Evolutionary conservation across 768 basidiomycete species (phyloP).

Genomic region (Macrolepiota fuliginosa): DNA sequence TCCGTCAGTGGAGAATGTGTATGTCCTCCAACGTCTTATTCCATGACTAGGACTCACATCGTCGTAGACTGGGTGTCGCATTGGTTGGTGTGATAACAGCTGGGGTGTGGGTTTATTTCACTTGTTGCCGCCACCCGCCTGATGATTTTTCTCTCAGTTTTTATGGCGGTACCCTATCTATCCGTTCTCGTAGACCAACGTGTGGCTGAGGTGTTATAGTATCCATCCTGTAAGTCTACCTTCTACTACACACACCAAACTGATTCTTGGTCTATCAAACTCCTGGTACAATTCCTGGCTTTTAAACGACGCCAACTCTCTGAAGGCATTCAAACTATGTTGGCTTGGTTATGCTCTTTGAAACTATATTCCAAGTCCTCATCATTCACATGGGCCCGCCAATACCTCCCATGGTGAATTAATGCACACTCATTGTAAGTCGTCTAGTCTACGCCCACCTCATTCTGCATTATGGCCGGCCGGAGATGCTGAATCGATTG

Average conservation of each 20-base stretch:
- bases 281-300: conserved; percentile 33
- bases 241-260: conserved; percentile 52
- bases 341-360: conserved; percentile 42
- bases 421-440: not conserved
- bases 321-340: conserved; percentile 33
- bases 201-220: conserved; percentile 30
- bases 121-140: not conserved
- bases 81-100: conserved; percentile 49
- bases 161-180: conserved; percentile 39
- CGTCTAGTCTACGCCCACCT: conserved; percentile 46
- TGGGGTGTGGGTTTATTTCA: conserved; percentile 37
- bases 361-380: conserved; percentile 50
- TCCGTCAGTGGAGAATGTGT: conserved; percentile 32
- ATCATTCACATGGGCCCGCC: conserved; percentile 48
- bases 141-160: conserved; percentile 29
- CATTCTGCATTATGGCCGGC: conserved; percentile 37
- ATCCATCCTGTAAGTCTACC: conserved; percentile 52
- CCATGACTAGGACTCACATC: not conserved
- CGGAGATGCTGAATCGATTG: conserved; percentile 24
- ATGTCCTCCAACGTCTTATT: conserved; percentile 12
- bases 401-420: not conserved
- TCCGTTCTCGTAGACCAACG: no score
- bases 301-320: not conserved
- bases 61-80: conserved; percentile 44
- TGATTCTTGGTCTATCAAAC: conserved; percentile 47